Base-by-base conservation (phyloP, 2,329 filamentous ascomycete species). In the Gnomoniopsis smithogilvyi region DNA sequence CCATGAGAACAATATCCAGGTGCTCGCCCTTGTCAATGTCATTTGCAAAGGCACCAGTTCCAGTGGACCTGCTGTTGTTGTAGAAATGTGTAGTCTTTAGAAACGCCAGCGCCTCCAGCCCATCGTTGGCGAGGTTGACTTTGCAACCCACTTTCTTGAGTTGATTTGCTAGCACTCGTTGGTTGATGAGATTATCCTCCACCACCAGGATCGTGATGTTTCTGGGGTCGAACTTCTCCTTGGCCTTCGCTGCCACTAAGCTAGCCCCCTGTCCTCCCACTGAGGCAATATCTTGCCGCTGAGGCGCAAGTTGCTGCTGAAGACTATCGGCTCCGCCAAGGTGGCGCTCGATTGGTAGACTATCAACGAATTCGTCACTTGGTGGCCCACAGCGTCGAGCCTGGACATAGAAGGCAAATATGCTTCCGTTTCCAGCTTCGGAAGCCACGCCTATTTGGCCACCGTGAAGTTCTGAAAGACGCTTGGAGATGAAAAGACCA, bases 111-210 rank as follows among this genome's bases (percentile, higher is more conserved):
- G 53, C 87, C 68, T 89, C 84, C 2, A 86, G 74, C 6, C 86
- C 86, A 65, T 89, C 86, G 43, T 85, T 73, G 4, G 84, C 86
- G 0, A 82, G 82, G 58, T 84, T 83, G 3, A 85, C 84, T 3
- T 76, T 76, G 58, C 87, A 80, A 4, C 81, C 79, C 17, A 82
- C 78, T 65, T 86, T 87, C 57, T 76, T 77, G 6, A 89, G 74
- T 67, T 86, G 87, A 52, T 85, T 86, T n/a, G 87, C 72, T 1
- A 89, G 71, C 45, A 87, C 86, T 64, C 86, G 87, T 66, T 88
- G 86, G 67, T 89, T 89, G 62, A 88, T 86, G 3, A 80, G 74
- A 66, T 89, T 89, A 66, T 89, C 86, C 68, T 89, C 86, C 0
- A 89, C 86, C 3, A 89, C 73, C 8, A 89, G 72, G 2, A 89